Evolutionary conservation across 176 grass and related monocot species (phyloP).

Genomic region (Oryza rufipogon): DNA sequence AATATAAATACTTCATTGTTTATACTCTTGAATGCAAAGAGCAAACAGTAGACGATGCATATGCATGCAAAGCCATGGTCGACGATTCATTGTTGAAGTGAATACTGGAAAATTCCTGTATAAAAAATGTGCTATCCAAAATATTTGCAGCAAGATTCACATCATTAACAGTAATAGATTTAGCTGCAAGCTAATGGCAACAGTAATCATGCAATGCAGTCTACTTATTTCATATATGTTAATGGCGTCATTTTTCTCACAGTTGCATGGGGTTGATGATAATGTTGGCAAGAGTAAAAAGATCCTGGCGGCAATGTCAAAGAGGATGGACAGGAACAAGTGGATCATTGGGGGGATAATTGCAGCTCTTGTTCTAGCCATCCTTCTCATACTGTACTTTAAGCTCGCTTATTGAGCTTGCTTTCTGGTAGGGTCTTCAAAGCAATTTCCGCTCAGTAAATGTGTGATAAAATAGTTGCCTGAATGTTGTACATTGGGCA

Average conservation of each 20-base stretch:
- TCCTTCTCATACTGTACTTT: slow-evolving; percentile 84
- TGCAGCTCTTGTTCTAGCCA: slow-evolving; percentile 63
- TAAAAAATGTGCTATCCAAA: not conserved
- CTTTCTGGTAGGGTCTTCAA: slow-evolving; percentile 21
- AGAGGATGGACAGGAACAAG: slow-evolving; percentile 98
- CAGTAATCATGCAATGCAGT: not conserved
- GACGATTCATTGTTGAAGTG: not conserved
- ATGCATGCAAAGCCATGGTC: not conserved
- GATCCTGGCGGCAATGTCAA: slow-evolving; percentile 81
- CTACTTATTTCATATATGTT: slow-evolving; percentile 14
- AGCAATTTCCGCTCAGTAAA: slow-evolving; percentile 33
- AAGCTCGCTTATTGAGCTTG: slow-evolving; percentile 59
- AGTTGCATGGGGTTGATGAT: slow-evolving; percentile 95
- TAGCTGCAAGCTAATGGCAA: not conserved
- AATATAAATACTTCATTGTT: not conserved
- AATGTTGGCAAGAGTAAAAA: slow-evolving; percentile 94
- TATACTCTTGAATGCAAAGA: slow-evolving; percentile 15
- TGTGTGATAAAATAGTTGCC: slow-evolving; percentile 43
- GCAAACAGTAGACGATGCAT: not conserved
- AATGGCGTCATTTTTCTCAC: slow-evolving; percentile 22
- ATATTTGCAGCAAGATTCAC: not conserved
- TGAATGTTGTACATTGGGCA: slow-evolving; percentile 38
- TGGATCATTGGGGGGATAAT: slow-evolving; percentile 87
- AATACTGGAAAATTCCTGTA: not conserved
- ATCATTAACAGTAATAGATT: not conserved